Evolutionary conservation across 2,329 filamentous ascomycete species (phyloP).

Genomic region (Pseudogymnoascus sp.): DNA sequence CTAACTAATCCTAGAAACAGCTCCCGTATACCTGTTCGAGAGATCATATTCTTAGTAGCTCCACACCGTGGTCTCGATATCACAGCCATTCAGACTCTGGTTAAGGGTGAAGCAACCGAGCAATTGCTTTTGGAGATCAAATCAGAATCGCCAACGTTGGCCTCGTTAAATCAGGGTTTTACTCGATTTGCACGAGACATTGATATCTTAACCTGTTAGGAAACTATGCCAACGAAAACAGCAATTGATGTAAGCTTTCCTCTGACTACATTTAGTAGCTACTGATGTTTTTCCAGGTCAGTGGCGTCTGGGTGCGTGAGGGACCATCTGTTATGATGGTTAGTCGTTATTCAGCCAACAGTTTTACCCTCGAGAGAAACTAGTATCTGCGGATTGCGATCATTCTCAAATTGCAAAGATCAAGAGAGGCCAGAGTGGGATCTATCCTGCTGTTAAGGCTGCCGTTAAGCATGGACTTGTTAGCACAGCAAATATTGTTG

Average conservation of each 20-base stretch:
- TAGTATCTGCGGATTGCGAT: slow-evolving; percentile 13
- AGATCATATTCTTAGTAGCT: slow-evolving; percentile 20
- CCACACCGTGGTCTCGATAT: slow-evolving; percentile 22
- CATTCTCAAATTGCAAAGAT: slow-evolving; percentile 19
- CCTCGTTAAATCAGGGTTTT: slow-evolving; percentile 18
- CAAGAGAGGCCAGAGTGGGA: neutral
- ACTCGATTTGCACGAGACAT: slow-evolving; percentile 13
- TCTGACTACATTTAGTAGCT: neutral
- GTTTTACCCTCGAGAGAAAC: slow-evolving; percentile 12
- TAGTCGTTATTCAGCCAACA: slow-evolving; percentile 11
- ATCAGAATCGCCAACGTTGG: slow-evolving; percentile 15
- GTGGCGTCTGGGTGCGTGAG: slow-evolving; percentile 16
- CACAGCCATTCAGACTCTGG: slow-evolving; percentile 17
- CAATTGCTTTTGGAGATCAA: slow-evolving; percentile 18
- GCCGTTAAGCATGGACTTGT: neutral
- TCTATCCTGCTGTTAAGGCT: neutral
- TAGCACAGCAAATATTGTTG: neutral
- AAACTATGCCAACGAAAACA: slow-evolving; percentile 16
- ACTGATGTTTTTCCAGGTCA: neutral
- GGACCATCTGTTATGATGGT: slow-evolving; percentile 16
- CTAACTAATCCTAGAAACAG: neutral
- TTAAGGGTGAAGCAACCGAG: slow-evolving; percentile 16
- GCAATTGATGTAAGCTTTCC: slow-evolving; percentile 11
- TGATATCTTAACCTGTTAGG: slow-evolving; percentile 18
- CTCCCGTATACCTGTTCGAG: slow-evolving; percentile 9